Conservation (phyloP, 1,284 basidiomycete genomes). For the Fomitopsis pinicola region DNA sequence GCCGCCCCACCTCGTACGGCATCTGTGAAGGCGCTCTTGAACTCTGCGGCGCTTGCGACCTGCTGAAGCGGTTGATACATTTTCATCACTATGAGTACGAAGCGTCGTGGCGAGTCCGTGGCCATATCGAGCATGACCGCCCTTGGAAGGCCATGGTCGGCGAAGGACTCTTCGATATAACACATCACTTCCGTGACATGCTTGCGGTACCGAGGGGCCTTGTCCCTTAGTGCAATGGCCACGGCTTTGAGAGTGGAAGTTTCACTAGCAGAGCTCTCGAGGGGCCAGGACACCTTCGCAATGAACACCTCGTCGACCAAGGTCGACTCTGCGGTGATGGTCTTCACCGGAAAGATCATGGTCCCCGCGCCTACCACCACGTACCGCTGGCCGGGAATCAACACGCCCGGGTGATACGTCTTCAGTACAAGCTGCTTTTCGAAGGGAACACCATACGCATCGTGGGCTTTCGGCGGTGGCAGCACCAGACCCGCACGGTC, state of each 20-base stretch:
- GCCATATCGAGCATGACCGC: not conserved
- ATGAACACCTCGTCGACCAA: not conserved
- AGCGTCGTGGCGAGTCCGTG: not conserved
- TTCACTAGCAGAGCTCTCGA: not conserved
- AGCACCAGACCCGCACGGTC: not conserved
- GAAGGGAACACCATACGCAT: not conserved
- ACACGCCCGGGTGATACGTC: not conserved
- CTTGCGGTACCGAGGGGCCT: conserved; percentile 4
- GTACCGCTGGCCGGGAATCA: not conserved
- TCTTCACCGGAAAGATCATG: conserved; percentile 4
- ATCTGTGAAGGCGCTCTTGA: conserved; percentile 18
- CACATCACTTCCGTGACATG: conserved; percentile 7
- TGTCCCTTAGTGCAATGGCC: not conserved
- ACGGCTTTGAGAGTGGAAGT: not conserved
- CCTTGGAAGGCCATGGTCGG: conserved; percentile 1
- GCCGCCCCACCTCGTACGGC: not conserved
- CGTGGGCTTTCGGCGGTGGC: not conserved
- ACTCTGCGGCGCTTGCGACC: conserved; percentile 14
- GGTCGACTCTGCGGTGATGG: not conserved
- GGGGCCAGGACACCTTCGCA: conserved; percentile 8
- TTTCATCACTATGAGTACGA: conserved; percentile 9
- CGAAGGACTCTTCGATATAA: conserved; percentile 1
- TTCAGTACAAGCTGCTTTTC: not conserved
- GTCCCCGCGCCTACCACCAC: conserved; percentile 6
- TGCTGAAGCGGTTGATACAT: conserved; percentile 16